These are phyloP conservation scores for Botrytis galanthina DNA, from an alignment of 2,329 filamentous ascomycete species.

Conservation along the genomic window DNA sequence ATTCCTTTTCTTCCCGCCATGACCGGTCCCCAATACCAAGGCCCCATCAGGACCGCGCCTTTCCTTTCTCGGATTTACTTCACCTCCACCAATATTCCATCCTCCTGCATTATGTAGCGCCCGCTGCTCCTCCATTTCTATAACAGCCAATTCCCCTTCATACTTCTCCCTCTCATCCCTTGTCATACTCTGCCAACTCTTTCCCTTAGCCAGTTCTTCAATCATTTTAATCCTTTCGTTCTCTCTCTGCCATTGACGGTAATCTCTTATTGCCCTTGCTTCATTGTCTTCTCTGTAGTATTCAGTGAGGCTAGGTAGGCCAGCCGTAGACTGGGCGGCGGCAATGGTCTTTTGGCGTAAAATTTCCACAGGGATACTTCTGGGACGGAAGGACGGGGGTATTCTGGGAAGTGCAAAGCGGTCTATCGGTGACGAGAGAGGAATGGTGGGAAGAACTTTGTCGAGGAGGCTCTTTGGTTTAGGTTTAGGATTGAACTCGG, in stretches of 20 bases:
- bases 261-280: background rate
- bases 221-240: background rate
- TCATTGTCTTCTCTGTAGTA: background rate
- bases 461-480: background rate
- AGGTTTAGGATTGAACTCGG: conserved; percentile 15
- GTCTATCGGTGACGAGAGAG: background rate
- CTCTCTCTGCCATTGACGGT: background rate
- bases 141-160: background rate
- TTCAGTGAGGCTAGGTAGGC: background rate
- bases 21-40: background rate
- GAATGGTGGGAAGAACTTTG: background rate
- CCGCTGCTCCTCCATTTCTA: background rate
- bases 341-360: conserved; percentile 1
- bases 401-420: conserved; percentile 26
- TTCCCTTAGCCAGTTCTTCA: background rate
- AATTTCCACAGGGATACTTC: background rate
- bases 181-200: background rate
- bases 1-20: background rate
- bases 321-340: background rate
- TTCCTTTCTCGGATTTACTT: too few species aligned
- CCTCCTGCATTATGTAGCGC: background rate
- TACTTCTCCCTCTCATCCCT: background rate
- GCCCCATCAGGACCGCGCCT: background rate
- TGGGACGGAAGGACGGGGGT: conserved; percentile 21
- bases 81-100: background rate